Conservation (phyloP, 1,284 basidiomycete species). For the Apiotrichum sp. region DNA sequence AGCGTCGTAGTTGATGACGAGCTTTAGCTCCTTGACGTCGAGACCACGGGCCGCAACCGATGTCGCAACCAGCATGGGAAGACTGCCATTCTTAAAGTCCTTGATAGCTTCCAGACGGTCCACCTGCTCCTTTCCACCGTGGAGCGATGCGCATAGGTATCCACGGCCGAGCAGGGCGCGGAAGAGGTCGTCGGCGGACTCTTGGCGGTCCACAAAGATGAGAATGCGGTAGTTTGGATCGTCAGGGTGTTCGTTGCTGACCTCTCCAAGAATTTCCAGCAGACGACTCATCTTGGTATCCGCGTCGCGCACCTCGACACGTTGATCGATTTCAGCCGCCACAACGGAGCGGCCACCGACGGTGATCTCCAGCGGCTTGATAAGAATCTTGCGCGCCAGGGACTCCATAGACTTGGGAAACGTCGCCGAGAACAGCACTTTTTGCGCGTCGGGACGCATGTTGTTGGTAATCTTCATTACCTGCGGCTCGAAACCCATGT, state of each 20-base stretch:
- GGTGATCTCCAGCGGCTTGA: conserved; percentile 92
- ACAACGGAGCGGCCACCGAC: conserved; percentile 97
- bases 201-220: conserved; percentile 97
- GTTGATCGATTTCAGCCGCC: conserved; percentile 94
- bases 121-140: conserved; percentile 98
- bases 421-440: conserved; percentile 96
- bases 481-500: conserved; percentile 99
- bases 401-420: conserved; percentile 99
- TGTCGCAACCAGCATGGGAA: conserved; percentile 95
- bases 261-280: conserved; percentile 92
- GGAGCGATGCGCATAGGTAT: conserved; percentile 92
- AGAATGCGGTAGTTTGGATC: conserved; percentile 65
- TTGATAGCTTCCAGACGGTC: conserved; percentile 95
- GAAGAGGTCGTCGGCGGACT: conserved; percentile 94
- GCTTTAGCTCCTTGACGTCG: conserved; percentile 95
- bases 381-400: conserved; percentile 87
- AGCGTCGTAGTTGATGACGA: conserved; percentile 98
- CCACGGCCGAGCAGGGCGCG: conserved; percentile 91
- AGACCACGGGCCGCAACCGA: conserved; percentile 96
- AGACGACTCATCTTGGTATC: conserved; percentile 93
- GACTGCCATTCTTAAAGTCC: conserved; percentile 95
- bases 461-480: conserved; percentile 99
- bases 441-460: conserved; percentile 94
- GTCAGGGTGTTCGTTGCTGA: conserved; percentile 79
- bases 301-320: conserved; percentile 88